These are phyloP conservation scores for Eucalyptus viminalis DNA, from an alignment of 345 rosid genomes.

Conservation along the genomic window DNA sequence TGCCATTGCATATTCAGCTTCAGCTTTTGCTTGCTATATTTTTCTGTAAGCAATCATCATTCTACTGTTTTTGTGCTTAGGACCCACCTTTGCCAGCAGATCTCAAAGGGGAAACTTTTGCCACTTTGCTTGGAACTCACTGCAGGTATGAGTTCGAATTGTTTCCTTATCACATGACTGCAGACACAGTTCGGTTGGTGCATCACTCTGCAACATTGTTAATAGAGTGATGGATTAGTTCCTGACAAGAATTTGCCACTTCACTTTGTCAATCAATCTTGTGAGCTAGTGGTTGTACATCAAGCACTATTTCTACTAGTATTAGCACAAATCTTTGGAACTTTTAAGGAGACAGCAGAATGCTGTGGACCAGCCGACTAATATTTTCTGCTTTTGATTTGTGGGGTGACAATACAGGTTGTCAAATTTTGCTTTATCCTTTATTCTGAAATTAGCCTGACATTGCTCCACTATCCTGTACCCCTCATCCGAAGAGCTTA, in stretches of 20 bases:
- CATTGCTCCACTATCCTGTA: neutral
- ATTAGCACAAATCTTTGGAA: neutral
- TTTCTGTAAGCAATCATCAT: neutral
- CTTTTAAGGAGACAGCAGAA: neutral
- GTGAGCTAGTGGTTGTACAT: neutral
- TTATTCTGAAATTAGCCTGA: neutral
- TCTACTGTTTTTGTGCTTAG: slow-evolving; percentile 15
- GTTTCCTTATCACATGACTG: neutral
- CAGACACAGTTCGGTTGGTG: neutral
- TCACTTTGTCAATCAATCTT: neutral
- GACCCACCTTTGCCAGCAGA: slow-evolving; percentile 88
- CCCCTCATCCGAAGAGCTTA: neutral
- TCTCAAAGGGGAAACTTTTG: slow-evolving; percentile 69
- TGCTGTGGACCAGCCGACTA: neutral
- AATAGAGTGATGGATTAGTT: neutral
- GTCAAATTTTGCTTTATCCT: neutral
- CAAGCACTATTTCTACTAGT: neutral
- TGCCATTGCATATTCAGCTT: neutral
- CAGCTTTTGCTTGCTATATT: neutral
- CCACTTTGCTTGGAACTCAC: slow-evolving; percentile 78
- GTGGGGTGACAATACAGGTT: neutral
- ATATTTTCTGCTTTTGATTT: neutral
- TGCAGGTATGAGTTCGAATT: slow-evolving; percentile 40
- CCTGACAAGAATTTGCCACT: neutral
- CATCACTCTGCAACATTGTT: neutral